Evolutionary conservation across 305 asterid genomes (phyloP), one percentile per base, ranked within the genome.

Genomic region (Fraxinus xanthoxyloides): DNA sequence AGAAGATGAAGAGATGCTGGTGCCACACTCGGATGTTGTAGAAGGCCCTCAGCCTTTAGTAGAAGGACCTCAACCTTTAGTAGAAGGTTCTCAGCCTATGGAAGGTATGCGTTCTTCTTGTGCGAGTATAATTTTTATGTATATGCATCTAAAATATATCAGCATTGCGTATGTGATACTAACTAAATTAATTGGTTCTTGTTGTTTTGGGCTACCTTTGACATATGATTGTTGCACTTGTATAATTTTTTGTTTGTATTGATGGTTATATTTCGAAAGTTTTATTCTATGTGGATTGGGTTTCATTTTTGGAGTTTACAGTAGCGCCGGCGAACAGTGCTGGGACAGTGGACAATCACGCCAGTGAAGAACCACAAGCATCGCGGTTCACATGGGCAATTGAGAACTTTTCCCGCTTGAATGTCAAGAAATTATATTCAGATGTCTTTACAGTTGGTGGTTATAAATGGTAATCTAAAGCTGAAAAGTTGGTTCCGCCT

Each of bases 1-100:
- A 82, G 93, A 89, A 80, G 93, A 90, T 75, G 91, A 91, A 82
- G 95, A 90, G 84, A 89, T 90, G 90, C 85, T 91, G 77, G 95
- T 95, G 83, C 99, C 97, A 5, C 91, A 88, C 87, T 87, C 98
- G 34, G 98, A 92, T 84, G 81, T 90, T 54, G 93, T 89, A 1
- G 93, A 95, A 82, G 98, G 93, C 9, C 97, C 98, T 84, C 97
- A 93, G 85, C 97, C 93, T 0, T 72, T 93, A 82, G 94, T 91
- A 95, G 98, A 94, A 82, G 98, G 93, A 12, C 97, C 98, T 84
- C 97, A 93, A 85, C 97, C 93, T 0, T 67, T 93, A 82, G 94
- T 91, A 95, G 98, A 98, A 93, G 81, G 56, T 67, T 51, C 80
- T 63, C 75, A 32, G 46, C 76, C 83, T 40, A 79, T 83, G 86